Base-by-base conservation (phyloP, 108 stramenopile species). In the Cyclotella distinguenda region DNA sequence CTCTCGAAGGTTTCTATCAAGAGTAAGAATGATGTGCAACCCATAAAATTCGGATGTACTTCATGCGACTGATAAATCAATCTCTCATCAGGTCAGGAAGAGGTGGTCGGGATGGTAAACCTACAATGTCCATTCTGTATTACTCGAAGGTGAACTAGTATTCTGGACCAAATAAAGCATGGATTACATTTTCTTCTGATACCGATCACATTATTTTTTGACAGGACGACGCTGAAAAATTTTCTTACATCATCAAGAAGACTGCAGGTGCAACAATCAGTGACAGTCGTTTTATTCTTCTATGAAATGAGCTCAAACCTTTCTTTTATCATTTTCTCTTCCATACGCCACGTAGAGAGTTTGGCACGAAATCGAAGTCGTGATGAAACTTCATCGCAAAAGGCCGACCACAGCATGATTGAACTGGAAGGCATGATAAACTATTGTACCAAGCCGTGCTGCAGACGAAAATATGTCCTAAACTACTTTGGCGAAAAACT, bases 1-100 rank as follows among this genome's bases (percentile, higher is more conserved):
- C 82, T n/a, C 46, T 95, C 4, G 93, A 95, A 64, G 89, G 86
- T 0, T 95, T 91, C 50, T 93, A 92, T 64, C 93, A 94, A 68
- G 96, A 96, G 76, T 80, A 80, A 52, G 50, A 21, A 11, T 19
- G 25, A n/a, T 4, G 3, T 50, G 11, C 3, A 50, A 12, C 31
- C 23, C 22, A 10, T 18, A 1, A 2, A 1, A 21, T 23, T 18
- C 22, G 18, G 0, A 2, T 21, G 2, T 6, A 10, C 2, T 52
- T 31, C 6, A 27, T n/a, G n/a, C n/a, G n/a, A n/a, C n/a, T n/a
- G n/a, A n/a, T n/a, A n/a, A n/a, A n/a, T n/a, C n/a, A n/a, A n/a
- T n/a, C n/a, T 1, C 50, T 15, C 15, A 2, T 27, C 50, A 52
- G 50, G 28, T 52, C 50, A 2, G 95, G 95, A 16, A 69, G 95